Evolutionary conservation across 2,329 filamentous ascomycete genomes (phyloP).

Genomic region (Eutypella sp.): DNA sequence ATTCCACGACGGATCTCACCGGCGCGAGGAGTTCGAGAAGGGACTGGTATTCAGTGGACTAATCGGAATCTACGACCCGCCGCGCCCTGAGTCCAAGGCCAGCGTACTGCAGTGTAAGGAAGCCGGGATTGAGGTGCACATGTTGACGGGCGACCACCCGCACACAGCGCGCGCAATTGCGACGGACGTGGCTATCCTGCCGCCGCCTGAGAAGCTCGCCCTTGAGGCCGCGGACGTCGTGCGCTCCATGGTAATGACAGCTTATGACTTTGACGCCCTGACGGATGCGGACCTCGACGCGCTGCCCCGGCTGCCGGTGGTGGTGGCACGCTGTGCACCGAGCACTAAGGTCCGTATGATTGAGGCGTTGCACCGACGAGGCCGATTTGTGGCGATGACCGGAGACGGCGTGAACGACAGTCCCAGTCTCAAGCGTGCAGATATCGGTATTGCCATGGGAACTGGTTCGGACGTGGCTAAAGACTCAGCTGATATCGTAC

Average conservation of each 20-base stretch:
- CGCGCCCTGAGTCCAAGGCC: constrained; percentile 59
- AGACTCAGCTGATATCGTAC: constrained; percentile 59
- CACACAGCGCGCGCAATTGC: constrained; percentile 60
- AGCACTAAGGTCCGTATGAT: constrained; percentile 72
- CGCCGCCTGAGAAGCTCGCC: constrained; percentile 54
- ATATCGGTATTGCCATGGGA: constrained; percentile 67
- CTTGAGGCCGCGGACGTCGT: constrained; percentile 51
- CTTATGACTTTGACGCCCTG: constrained; percentile 58
- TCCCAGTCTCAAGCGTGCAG: constrained; percentile 63
- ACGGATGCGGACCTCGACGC: constrained; percentile 59
- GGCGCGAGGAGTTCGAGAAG: constrained; percentile 52
- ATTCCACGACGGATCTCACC: constrained; percentile 40
- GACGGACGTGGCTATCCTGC: constrained; percentile 56
- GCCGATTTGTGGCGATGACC: constrained; percentile 65
- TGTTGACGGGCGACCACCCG: constrained; percentile 65
- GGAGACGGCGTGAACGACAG: constrained; percentile 73
- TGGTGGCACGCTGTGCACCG: constrained; percentile 65
- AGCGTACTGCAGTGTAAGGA: constrained; percentile 55
- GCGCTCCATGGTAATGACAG: constrained; percentile 59
- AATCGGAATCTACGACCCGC: constrained; percentile 67
- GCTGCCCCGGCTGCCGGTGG: constrained; percentile 60
- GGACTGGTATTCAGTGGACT: constrained; percentile 61
- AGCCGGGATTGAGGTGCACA: constrained; percentile 61
- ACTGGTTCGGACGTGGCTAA: constrained; percentile 62
- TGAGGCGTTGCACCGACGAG: constrained; percentile 62